These are phyloP conservation scores for Syzygium syzygioides DNA, from an alignment of 441 rosid genomes.

Conservation along the genomic window DNA sequence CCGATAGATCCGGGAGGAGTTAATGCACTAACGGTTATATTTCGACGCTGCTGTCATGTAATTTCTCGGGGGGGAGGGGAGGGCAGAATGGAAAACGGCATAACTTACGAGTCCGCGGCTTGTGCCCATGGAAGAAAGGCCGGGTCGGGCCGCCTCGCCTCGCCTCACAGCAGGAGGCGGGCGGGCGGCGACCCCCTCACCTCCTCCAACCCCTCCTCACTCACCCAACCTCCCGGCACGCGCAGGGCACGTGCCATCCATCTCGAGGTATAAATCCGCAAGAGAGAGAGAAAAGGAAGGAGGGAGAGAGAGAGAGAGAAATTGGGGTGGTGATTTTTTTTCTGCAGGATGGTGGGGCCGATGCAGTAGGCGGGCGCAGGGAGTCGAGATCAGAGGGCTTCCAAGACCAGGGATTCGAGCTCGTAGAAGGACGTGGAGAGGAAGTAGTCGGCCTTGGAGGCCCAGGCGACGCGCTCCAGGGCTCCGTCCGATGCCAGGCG, in stretches of 20 bases:
- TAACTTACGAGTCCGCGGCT: too few species aligned
- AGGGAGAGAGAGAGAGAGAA: not conserved
- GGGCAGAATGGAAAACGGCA: too few species aligned
- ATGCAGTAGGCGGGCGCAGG: constrained; percentile 24
- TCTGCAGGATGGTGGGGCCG: constrained; percentile 17
- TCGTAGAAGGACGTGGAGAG: constrained; percentile 26
- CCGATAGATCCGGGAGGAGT: fast-evolving
- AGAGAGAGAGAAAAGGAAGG: not conserved
- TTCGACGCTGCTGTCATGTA: fast-evolving
- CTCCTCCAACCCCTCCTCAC: not conserved
- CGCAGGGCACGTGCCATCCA: not conserved
- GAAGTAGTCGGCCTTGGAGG: constrained; percentile 16
- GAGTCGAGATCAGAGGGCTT: not conserved
- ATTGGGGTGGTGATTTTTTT: not conserved
- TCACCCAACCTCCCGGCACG: not conserved
- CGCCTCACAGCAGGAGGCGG: too few species aligned
- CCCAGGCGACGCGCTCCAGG: constrained; percentile 18
- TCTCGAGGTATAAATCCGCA: not conserved
- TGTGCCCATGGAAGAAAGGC: not conserved
- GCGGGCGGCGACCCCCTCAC: not conserved
- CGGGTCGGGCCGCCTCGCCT: fast-evolving
- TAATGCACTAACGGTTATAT: not conserved
- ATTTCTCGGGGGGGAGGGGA: too few species aligned
- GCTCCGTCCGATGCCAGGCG: not conserved
- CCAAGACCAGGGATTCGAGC: constrained; percentile 29